phyloP scores from a whole-genome alignment of 768 basidiomycete species.

The Suillus brevipes region DNA sequence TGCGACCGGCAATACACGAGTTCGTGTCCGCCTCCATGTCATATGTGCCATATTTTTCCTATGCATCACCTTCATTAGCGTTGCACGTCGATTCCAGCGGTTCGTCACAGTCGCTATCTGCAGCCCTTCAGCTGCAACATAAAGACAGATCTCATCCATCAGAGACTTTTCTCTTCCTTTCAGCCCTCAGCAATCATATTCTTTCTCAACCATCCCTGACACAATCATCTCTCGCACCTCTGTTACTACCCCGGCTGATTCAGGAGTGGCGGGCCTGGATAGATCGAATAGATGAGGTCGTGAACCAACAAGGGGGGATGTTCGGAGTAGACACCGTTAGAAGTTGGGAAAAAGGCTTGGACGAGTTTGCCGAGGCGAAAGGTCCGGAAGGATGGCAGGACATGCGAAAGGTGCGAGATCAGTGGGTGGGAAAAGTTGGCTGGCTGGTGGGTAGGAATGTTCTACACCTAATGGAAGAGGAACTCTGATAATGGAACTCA shows the following conservation, averaged over 20 bases:
- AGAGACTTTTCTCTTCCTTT: conserved; percentile 74
- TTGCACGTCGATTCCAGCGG: conserved; percentile 19
- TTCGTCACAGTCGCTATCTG: conserved; percentile 41
- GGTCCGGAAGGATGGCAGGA: conserved; percentile 39
- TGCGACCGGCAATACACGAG: conserved; percentile 73
- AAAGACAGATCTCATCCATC: conserved; percentile 69
- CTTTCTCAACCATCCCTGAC: conserved; percentile 67
- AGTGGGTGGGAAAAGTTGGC: conserved; percentile 73
- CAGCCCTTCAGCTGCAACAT: conserved; percentile 49
- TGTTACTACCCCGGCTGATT: conserved; percentile 61
- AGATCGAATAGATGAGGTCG: conserved; percentile 61
- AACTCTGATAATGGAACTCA: conserved; percentile 15
- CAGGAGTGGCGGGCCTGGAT: conserved; percentile 84
- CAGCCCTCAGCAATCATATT: conserved; percentile 65
- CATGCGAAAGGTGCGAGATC: conserved; percentile 53
- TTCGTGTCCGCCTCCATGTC: conserved; percentile 77
- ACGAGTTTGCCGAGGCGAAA: conserved; percentile 61
- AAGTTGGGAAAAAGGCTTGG: conserved; percentile 68
- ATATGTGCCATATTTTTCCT: conserved; percentile 85
- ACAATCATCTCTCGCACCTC: conserved; percentile 55
- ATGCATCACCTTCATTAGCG: conserved; percentile 23
- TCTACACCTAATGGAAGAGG: conserved; percentile 33
- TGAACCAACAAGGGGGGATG: conserved; percentile 77
- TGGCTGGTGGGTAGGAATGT: conserved; percentile 65
- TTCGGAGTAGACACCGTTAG: conserved; percentile 70